These are phyloP conservation scores for Stentor roeselii DNA, from an alignment of 73 alveolate species.

Conservation along the genomic window DNA sequence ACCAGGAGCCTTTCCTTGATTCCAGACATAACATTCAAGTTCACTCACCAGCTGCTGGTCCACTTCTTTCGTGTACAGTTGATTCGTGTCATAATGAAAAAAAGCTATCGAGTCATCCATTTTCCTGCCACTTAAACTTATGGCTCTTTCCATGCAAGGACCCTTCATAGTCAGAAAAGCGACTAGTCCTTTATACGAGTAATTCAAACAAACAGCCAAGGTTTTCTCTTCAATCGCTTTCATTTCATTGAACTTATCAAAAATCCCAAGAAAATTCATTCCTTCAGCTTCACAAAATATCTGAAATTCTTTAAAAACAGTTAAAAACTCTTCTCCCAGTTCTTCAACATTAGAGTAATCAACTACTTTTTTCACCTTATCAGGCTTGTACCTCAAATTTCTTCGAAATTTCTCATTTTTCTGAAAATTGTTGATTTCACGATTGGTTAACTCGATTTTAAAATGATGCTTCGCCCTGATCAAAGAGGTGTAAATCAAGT, in stretches of 20 bases:
- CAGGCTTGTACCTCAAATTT: neutral
- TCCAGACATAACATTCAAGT: constrained; percentile 14
- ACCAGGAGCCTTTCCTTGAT: constrained; percentile 1
- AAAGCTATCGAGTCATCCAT: constrained; percentile 9
- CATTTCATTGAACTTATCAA: constrained; percentile 23
- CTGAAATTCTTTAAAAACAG: neutral
- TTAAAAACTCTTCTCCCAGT: neutral
- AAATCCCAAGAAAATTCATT: constrained; percentile 2
- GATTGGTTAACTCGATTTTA: constrained; percentile 1
- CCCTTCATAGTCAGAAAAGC: neutral
- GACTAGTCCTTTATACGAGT: neutral
- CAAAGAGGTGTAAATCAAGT: constrained; percentile 14
- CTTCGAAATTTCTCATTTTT: constrained; percentile 19
- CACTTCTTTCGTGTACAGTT: neutral
- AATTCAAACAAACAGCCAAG: neutral
- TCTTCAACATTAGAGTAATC: neutral
- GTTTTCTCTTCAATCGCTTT: constrained; percentile 2
- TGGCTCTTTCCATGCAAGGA: neutral
- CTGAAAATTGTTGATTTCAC: constrained; percentile 24
- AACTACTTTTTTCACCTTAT: neutral
- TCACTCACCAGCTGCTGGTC: neutral
- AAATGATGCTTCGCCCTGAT: constrained; percentile 21
- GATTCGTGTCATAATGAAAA: neutral
- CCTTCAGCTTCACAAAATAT: constrained; percentile 11
- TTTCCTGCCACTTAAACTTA: neutral